phyloP scores from a whole-genome alignment of 257 asterid species.

The Jaltomata sinuosa region DNA sequence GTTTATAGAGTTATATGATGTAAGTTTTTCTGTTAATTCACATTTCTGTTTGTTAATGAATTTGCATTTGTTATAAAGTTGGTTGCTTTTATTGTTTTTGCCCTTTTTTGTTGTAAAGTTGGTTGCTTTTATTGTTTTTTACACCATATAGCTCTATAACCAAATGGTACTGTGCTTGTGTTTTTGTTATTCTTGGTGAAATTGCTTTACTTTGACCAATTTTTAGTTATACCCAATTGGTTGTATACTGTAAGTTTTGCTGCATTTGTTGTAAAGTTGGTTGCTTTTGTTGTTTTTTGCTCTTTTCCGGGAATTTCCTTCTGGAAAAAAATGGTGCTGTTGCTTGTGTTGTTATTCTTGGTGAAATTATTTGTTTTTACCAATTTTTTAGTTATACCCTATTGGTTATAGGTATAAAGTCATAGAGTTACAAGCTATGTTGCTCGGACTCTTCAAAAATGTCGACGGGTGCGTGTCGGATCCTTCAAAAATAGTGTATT shows the following conservation, averaged over 20 bases:
- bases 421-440: too few relatives aligned
- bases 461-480: too few relatives aligned
- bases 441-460: too few relatives aligned
- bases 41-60: neutral
- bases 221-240: neutral
- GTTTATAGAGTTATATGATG: neutral
- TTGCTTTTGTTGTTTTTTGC: neutral
- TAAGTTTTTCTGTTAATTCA: neutral
- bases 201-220: neutral
- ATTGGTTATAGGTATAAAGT: neutral
- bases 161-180: too few relatives aligned
- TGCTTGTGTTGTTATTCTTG: neutral
- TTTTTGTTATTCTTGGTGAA: neutral
- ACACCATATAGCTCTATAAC: too few relatives aligned
- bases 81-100: neutral
- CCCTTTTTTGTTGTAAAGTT: neutral
- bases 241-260: neutral
- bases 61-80: neutral
- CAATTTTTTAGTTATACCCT: neutral
- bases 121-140: too few relatives aligned
- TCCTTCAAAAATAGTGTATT: too few relatives aligned
- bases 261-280: neutral
- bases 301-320: neutral
- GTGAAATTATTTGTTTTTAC: neutral
- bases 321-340: neutral